Evolutionary conservation across 164 flowering plant species (phyloP), one percentile per base, ranked within the genome.

Genomic region (Aristolochia californica): DNA sequence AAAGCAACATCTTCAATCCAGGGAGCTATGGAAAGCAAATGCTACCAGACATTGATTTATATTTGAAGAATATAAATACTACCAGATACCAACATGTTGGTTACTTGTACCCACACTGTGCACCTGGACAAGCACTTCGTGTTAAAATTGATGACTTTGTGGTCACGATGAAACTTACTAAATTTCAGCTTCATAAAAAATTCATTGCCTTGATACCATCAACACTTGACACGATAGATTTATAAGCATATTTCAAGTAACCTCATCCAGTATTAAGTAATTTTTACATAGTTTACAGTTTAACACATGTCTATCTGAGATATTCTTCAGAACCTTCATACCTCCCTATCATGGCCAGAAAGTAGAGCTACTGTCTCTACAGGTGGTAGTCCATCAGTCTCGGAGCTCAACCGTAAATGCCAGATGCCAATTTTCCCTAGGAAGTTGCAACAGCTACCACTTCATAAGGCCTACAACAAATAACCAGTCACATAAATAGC

Each of bases 401-500:
- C 91, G 57, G 97, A 86, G 67, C 72, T 75, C 66, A 78, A 56
- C 15, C 85, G 90, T 28, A 94, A 68, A 67, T 87, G 96, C 99
- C 99, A 87, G 67, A 94, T 78, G 55, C 87, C 71, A 62, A 90
- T 87, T n/a, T n/a, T 51, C 95, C 99, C 62, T 83, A 87, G 58
- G 45, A 57, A 48, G 91, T 87, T 44, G 97, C 95, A 75, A 85
- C 82, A 68, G 99, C 88, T 61, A 94, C 77, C 16, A 85, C 62
- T 65, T 94, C 99, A 65, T 83, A 87, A 21, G 95, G 88, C 79
- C 99, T 93, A 68, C 55, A 67, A 55, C 43, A 62, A 59, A n/a
- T 22, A 53, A 16, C 8, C 40, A 3, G 18, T n/a, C 5, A 53
- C 22, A 52, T 5, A 10, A 12, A 49, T 21, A 49, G 21, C 13